Percentiles rank a stretch among this genome's conserved stretches.
phyloP scores from a whole-genome alignment of 108 stramenopile species.

The Schizochytrium sp. region DNA sequence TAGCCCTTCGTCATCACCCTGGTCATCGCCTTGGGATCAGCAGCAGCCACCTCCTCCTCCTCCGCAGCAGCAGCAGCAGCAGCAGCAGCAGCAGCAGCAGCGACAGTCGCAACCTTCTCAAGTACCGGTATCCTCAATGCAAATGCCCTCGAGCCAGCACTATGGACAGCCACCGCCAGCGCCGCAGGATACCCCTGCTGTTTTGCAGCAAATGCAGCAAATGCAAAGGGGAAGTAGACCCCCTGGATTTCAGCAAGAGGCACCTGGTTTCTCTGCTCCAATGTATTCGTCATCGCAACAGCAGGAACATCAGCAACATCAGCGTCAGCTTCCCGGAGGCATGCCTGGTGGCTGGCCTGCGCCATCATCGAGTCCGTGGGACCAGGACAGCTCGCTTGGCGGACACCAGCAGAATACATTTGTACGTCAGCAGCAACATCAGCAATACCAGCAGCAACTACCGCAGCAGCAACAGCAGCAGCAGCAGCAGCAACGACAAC shows the following conservation, averaged over 20 bases:
- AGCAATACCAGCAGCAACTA: neutral
- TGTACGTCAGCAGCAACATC: neutral
- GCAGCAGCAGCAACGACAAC: too few species aligned
- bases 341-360: neutral
- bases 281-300: neutral
- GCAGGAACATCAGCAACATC: neutral
- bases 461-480: too few species aligned
- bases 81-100: too few species aligned
- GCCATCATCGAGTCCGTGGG: neutral
- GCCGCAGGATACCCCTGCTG: neutral
- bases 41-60: too few species aligned
- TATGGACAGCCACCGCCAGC: neutral
- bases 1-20: too few species aligned
- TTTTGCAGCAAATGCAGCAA: neutral
- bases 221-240: neutral
- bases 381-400: neutral
- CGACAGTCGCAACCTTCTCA: too few species aligned
- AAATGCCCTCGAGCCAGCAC: too few species aligned
- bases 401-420: too few species aligned
- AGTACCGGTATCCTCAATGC: too few species aligned
- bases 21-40: too few species aligned
- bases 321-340: neutral
- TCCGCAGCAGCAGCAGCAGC: too few species aligned
- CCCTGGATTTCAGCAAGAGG: neutral
- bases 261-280: neutral